Percentiles rank a stretch among this genome's conserved stretches.
phyloP scores from a whole-genome alignment of 768 basidiomycete species.

The Leccinum variicolor region DNA sequence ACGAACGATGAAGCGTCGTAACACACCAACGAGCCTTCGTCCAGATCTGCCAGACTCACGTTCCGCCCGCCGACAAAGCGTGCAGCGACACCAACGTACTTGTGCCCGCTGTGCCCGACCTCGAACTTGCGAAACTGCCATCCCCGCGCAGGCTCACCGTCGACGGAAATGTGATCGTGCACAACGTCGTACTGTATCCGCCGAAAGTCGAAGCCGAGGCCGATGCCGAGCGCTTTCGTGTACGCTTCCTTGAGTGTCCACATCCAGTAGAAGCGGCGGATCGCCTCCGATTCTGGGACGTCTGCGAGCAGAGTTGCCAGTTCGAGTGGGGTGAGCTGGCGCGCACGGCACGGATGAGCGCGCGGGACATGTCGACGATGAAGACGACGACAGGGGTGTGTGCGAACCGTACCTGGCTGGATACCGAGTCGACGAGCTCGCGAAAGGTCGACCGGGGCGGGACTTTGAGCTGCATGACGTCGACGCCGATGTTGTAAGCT shows the following conservation, averaged over 20 bases:
- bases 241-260: constrained; percentile 94
- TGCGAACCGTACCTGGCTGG: constrained; percentile 52
- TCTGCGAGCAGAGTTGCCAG: constrained; percentile 32
- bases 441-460: constrained; percentile 55
- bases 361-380: not conserved
- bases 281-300: constrained; percentile 45
- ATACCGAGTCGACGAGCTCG: constrained; percentile 61
- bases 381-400: not conserved
- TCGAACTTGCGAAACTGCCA: constrained; percentile 71
- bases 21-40: constrained; percentile 40
- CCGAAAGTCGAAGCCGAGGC: constrained; percentile 78
- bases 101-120: constrained; percentile 43
- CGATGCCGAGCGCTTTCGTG: constrained; percentile 82
- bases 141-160: constrained; percentile 51
- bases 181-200: constrained; percentile 69
- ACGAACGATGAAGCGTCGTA: constrained; percentile 50
- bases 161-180: constrained; percentile 52
- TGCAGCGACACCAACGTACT: constrained; percentile 68
- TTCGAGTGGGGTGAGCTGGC: constrained; percentile 42
- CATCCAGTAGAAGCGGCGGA: constrained; percentile 72
- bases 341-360: constrained; percentile 6
- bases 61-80: constrained; percentile 48
- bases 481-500: constrained; percentile 61
- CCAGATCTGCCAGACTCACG: constrained; percentile 31
- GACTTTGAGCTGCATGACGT: constrained; percentile 74